Conservation (phyloP, 345 rosid species). For the Acer yangbiense region DNA sequence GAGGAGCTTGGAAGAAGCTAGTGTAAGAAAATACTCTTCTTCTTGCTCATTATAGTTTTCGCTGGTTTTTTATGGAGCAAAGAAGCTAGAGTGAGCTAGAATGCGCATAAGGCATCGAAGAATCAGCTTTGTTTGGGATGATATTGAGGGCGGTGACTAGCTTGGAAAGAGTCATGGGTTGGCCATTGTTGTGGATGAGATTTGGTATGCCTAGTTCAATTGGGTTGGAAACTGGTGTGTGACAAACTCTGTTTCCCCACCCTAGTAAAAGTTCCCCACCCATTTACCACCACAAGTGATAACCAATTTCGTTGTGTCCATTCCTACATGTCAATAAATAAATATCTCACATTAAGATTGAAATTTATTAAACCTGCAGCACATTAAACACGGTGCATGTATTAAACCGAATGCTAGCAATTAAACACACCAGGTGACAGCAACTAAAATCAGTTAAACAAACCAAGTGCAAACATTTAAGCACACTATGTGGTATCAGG, state of each 20-base stretch:
- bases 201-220: conserved; percentile 15
- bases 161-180: conserved; percentile 5
- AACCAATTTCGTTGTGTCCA: too few relatives aligned
- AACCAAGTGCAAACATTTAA: too few relatives aligned
- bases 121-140: not conserved
- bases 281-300: too few relatives aligned
- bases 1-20: not conserved
- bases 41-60: not conserved
- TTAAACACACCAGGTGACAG: too few relatives aligned
- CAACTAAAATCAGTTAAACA: too few relatives aligned
- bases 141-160: not conserved
- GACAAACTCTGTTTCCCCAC: not conserved
- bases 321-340: too few relatives aligned
- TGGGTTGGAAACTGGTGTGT: not conserved
- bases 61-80: not conserved
- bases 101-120: conserved; percentile 14
- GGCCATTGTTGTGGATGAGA: conserved; percentile 11
- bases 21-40: conserved; percentile 3
- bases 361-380: too few relatives aligned
- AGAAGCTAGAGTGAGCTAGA: conserved; percentile 12
- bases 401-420: too few relatives aligned
- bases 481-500: too few relatives aligned
- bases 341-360: too few relatives aligned
- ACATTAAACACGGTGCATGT: too few relatives aligned
- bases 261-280: too few relatives aligned